Percentiles rank a stretch among this genome's conserved stretches.
Evolutionary conservation across 2,329 filamentous ascomycete genomes (phyloP).

Genomic region (Albifimbria verrucaria): DNA sequence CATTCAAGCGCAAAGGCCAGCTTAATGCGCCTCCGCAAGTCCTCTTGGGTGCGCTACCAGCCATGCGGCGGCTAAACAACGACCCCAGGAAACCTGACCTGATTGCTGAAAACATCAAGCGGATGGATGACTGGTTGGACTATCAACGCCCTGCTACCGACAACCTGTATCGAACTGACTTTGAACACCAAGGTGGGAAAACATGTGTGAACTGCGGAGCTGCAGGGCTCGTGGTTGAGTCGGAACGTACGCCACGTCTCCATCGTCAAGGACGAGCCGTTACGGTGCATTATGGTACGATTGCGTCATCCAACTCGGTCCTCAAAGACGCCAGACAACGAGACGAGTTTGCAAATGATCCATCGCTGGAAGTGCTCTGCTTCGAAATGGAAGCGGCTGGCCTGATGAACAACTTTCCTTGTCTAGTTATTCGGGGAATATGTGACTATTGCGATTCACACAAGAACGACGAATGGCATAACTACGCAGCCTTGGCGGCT

Average conservation of each 20-base stretch:
- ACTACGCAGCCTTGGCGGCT: background rate
- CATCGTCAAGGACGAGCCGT: background rate
- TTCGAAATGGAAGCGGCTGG: slow-evolving; percentile 2
- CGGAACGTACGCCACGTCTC: background rate
- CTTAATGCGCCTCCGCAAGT: slow-evolving; percentile 9
- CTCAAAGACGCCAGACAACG: background rate
- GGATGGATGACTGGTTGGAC: slow-evolving; percentile 3
- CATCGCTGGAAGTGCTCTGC: background rate
- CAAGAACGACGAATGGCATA: slow-evolving; percentile 1
- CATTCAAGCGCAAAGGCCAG: slow-evolving; percentile 13
- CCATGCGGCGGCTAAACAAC: slow-evolving; percentile 3
- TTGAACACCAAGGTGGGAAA: slow-evolving; percentile 2
- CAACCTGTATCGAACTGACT: slow-evolving; percentile 8
- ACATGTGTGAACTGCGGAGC: background rate
- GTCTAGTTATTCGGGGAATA: background rate
- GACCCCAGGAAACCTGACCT: slow-evolving; percentile 5
- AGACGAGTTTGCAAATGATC: background rate
- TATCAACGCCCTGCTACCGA: slow-evolving; percentile 5
- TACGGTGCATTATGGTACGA: background rate
- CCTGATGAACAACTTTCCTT: background rate
- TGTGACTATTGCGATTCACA: slow-evolving; percentile 1
- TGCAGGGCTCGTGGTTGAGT: slow-evolving; percentile 9
- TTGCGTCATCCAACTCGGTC: background rate
- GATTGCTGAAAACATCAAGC: slow-evolving; percentile 5
- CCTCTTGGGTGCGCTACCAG: slow-evolving; percentile 12